A percentile compares a stretch with the other conserved stretches of the same genome.
phyloP scores from a whole-genome alignment of 2,329 filamentous ascomycete genomes.

The Pyrenophora tritici-repentis region DNA sequence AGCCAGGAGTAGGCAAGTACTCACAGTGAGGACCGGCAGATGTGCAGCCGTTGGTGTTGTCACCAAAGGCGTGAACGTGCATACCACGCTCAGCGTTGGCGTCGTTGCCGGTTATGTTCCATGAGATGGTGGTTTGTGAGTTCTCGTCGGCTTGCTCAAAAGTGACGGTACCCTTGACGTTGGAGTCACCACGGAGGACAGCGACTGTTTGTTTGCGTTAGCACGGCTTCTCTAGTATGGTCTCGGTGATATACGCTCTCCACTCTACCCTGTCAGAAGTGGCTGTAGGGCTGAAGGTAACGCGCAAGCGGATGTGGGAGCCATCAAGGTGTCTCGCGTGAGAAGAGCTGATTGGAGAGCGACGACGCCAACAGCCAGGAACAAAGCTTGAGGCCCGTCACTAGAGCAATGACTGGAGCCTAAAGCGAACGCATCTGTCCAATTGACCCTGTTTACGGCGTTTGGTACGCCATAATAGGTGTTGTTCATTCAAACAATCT shows the following conservation, averaged over 20 bases:
- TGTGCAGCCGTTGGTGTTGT: constrained; percentile 99
- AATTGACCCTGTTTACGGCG: constrained; percentile 26
- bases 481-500: constrained; percentile 52
- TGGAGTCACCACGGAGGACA: constrained; percentile 97
- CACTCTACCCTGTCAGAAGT: not conserved
- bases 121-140: constrained; percentile 82
- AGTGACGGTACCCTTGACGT: constrained; percentile 88
- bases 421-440: constrained; percentile 12
- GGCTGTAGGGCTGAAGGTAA: not conserved
- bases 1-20: constrained; percentile 35
- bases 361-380: constrained; percentile 4
- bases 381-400: constrained; percentile 6
- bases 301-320: constrained; percentile 6
- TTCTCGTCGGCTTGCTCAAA: constrained; percentile 91
- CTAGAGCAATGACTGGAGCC: constrained; percentile 30
- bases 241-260: not conserved
- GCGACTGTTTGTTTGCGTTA: constrained; percentile 66
- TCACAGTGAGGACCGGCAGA: constrained; percentile 96
- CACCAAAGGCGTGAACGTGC: constrained; percentile 98
- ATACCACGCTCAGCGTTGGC: constrained; percentile 95
- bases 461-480: constrained; percentile 11
- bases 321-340: constrained; percentile 38
- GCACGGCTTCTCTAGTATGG: not conserved
- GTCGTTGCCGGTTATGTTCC: constrained; percentile 91
- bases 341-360: constrained; percentile 31